These are phyloP conservation scores for Psilocybe subaeruginosa DNA, from an alignment of 768 basidiomycete species.

Conservation along the genomic window DNA sequence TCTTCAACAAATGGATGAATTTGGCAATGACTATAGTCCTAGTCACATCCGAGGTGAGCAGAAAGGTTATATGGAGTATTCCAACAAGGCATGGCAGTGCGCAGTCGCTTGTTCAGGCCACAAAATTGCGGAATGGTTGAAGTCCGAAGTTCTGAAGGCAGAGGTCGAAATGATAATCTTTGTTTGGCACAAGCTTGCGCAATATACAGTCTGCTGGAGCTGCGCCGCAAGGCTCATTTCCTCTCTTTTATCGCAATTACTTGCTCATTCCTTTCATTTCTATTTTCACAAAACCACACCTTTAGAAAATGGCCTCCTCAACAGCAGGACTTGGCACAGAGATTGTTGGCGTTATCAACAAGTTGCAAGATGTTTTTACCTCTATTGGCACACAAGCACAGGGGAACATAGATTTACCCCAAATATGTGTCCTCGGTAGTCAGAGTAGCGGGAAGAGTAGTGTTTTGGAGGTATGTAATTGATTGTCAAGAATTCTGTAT, in stretches of 20 bases:
- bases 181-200: constrained; percentile 31
- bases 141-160: not conserved
- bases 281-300: constrained; percentile 14
- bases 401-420: constrained; percentile 84
- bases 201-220: constrained; percentile 24
- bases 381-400: constrained; percentile 75
- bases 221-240: constrained; percentile 19
- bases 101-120: not conserved
- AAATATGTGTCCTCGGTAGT: constrained; percentile 90
- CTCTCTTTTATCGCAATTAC: constrained; percentile 21
- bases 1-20: not conserved
- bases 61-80: not conserved
- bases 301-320: constrained; percentile 52
- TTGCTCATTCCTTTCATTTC: constrained; percentile 19
- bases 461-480: constrained; percentile 74
- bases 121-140: too few species aligned
- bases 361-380: constrained; percentile 88
- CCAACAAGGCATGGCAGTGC: not conserved
- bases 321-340: constrained; percentile 77
- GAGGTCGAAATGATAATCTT: constrained; percentile 12
- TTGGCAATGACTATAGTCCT: not conserved
- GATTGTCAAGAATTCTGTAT: not conserved
- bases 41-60: not conserved
- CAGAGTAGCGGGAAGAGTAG: constrained; percentile 95
- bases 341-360: constrained; percentile 83